Conservation (phyloP, 2,329 filamentous ascomycete genomes). For the Sphaerulina populicola region DNA sequence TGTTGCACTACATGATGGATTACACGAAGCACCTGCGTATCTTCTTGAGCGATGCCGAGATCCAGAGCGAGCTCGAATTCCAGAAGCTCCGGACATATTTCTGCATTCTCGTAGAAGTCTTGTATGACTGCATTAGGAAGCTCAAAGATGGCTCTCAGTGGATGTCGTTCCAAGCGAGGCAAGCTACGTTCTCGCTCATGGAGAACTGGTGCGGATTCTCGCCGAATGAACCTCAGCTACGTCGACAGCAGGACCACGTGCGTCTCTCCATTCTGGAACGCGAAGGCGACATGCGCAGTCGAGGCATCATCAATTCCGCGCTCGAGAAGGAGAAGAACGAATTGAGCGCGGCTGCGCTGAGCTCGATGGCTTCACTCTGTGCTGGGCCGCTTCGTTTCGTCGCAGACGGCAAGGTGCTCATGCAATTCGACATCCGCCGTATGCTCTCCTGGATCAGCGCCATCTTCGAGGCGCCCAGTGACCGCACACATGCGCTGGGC, state of each 20-base stretch:
- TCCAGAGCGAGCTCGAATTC: conserved; percentile 91
- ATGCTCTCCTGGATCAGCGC: conserved; percentile 94
- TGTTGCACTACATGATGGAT: conserved; percentile 75
- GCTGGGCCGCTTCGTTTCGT: conserved; percentile 73
- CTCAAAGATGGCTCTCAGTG: conserved; percentile 79
- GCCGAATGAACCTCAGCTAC: conserved; percentile 75
- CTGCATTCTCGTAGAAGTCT: conserved; percentile 83
- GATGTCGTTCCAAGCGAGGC: conserved; percentile 95
- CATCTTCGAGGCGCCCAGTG: conserved; percentile 86
- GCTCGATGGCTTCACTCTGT: conserved; percentile 90
- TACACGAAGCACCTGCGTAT: conserved; percentile 90
- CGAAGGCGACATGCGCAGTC: conserved; percentile 62
- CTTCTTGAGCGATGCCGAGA: conserved; percentile 88
- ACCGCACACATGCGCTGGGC: conserved; percentile 85
- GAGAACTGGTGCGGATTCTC: conserved; percentile 99
- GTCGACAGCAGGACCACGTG: conserved; percentile 77
- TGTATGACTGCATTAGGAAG: conserved; percentile 84
- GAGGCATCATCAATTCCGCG: conserved; percentile 71
- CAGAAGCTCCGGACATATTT: conserved; percentile 87
- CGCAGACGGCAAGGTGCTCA: conserved; percentile 75
- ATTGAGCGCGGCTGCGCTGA: conserved; percentile 78
- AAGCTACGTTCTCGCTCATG: conserved; percentile 93
- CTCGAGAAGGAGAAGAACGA: conserved; percentile 98
- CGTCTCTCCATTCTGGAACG: conserved; percentile 74
- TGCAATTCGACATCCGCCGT: conserved; percentile 84